Conservation (phyloP, 441 rosid genomes). For the Populus hybrid region DNA sequence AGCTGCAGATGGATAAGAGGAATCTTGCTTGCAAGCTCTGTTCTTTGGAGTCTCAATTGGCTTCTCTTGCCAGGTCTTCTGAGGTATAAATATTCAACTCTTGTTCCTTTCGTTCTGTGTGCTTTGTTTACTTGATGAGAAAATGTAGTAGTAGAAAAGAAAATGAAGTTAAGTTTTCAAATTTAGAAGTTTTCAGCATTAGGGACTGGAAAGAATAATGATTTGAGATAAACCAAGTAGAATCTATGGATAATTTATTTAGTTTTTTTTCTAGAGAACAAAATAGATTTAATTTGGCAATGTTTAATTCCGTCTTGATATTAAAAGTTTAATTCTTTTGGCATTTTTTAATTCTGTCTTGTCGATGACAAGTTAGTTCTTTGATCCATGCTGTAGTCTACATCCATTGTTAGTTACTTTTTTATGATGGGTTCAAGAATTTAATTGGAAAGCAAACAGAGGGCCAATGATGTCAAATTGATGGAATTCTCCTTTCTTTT, state of each 20-base stretch:
- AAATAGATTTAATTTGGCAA: not conserved
- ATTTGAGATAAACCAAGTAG: not conserved
- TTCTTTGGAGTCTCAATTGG: constrained; percentile 50
- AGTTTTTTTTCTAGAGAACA: not conserved
- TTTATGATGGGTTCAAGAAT: not conserved
- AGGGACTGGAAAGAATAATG: not conserved
- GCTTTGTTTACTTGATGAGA: not conserved
- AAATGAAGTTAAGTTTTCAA: not conserved
- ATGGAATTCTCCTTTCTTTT: not conserved
- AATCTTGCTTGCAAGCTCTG: constrained; percentile 57
- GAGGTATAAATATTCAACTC: constrained; percentile 39
- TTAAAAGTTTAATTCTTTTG: not conserved
- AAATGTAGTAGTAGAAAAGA: not conserved
- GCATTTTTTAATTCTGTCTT: not conserved
- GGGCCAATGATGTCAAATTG: not conserved
- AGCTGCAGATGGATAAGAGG: constrained; percentile 74
- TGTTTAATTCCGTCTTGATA: not conserved
- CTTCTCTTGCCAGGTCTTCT: constrained; percentile 42
- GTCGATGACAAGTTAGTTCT: not conserved
- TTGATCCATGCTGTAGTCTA: not conserved
- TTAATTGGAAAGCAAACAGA: not conserved
- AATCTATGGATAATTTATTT: not conserved
- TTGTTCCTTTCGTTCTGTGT: not conserved
- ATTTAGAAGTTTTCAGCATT: not conserved
- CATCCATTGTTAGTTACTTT: not conserved